Percentiles rank a stretch among this genome's conserved stretches.
Evolutionary conservation across 805 yeast genomes (phyloP).

Genomic region (Kazachstania bromeliacearum): DNA sequence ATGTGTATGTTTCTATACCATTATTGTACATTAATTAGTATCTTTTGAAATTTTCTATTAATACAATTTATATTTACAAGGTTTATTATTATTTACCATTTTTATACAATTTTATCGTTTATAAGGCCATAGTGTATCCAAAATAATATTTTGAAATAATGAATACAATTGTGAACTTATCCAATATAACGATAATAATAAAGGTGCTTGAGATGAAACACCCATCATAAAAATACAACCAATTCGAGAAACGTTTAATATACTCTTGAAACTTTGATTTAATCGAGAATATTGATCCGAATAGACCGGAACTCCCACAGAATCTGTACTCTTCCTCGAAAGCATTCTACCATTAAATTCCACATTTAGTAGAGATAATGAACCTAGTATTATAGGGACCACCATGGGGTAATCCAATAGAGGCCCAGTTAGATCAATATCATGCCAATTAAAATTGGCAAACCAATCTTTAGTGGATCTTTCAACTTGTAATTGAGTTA

Average conservation of each 20-base stretch:
- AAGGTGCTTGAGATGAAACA: slow-evolving; percentile 76
- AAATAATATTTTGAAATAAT: slow-evolving; percentile 57
- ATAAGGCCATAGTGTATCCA: slow-evolving; percentile 57
- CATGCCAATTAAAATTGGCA: slow-evolving; percentile 34
- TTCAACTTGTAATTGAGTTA: slow-evolving; percentile 48
- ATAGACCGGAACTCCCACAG: slow-evolving; percentile 17
- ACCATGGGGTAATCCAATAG: slow-evolving; percentile 57
- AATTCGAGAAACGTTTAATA: slow-evolving; percentile 63
- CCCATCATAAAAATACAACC: slow-evolving; percentile 77
- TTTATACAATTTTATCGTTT: slow-evolving; percentile 2
- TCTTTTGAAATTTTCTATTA: not conserved
- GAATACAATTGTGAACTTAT: slow-evolving; percentile 75
- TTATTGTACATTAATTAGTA: not conserved
- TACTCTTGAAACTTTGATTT: slow-evolving; percentile 31
- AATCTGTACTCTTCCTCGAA: slow-evolving; percentile 7
- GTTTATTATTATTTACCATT: slow-evolving; percentile 2
- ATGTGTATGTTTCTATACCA: not conserved
- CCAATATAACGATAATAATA: slow-evolving; percentile 83
- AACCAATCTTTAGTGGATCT: slow-evolving; percentile 24
- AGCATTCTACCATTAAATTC: slow-evolving; percentile 74
- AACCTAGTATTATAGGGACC: slow-evolving; percentile 65
- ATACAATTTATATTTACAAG: not conserved
- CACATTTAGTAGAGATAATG: slow-evolving; percentile 61
- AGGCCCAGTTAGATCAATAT: slow-evolving; percentile 45
- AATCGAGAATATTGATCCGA: slow-evolving; percentile 15